These are phyloP conservation scores for Suillus sp. DNA, from an alignment of 768 basidiomycete genomes.

Conservation along the genomic window DNA sequence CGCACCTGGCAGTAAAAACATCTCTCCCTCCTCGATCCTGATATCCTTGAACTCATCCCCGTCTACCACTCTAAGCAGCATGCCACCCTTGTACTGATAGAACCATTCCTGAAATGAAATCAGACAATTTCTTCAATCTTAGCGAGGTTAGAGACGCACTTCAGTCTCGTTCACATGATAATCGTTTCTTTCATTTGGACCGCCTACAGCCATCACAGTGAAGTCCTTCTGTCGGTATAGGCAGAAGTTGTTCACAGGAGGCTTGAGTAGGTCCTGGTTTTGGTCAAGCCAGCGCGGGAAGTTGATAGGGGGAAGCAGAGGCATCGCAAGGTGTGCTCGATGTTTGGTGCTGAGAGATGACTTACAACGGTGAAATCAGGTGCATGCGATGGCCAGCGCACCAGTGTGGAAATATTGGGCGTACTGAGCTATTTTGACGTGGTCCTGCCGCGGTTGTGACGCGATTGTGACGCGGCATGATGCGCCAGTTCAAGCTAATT, in stretches of 20 bases:
- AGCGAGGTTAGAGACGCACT: slow-evolving; percentile 40
- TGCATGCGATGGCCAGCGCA: too few species aligned
- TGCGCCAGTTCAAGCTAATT: too few species aligned
- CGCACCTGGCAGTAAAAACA: slow-evolving; percentile 92
- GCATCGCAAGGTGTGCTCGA: slow-evolving; percentile 45
- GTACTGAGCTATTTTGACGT: too few species aligned
- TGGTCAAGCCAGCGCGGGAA: slow-evolving; percentile 86
- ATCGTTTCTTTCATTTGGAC: slow-evolving; percentile 92
- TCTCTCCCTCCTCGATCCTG: slow-evolving; percentile 89
- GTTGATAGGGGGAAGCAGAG: slow-evolving; percentile 81
- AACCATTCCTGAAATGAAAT: slow-evolving; percentile 81
- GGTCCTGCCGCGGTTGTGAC: too few species aligned
- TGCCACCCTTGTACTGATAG: slow-evolving; percentile 93
- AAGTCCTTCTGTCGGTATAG: slow-evolving; percentile 83
- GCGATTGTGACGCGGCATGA: too few species aligned
- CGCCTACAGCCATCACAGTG: slow-evolving; percentile 95
- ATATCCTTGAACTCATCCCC: slow-evolving; percentile 83
- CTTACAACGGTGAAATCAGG: too few species aligned
- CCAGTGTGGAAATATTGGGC: neutral
- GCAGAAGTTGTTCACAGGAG: slow-evolving; percentile 93
- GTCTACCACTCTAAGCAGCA: slow-evolving; percentile 87
- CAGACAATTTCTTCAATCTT: neutral
- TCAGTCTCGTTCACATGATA: slow-evolving; percentile 97
- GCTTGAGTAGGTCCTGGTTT: slow-evolving; percentile 78
- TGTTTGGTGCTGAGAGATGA: neutral